Conservation (phyloP, 768 basidiomycete genomes). For the Mycena filopes region DNA sequence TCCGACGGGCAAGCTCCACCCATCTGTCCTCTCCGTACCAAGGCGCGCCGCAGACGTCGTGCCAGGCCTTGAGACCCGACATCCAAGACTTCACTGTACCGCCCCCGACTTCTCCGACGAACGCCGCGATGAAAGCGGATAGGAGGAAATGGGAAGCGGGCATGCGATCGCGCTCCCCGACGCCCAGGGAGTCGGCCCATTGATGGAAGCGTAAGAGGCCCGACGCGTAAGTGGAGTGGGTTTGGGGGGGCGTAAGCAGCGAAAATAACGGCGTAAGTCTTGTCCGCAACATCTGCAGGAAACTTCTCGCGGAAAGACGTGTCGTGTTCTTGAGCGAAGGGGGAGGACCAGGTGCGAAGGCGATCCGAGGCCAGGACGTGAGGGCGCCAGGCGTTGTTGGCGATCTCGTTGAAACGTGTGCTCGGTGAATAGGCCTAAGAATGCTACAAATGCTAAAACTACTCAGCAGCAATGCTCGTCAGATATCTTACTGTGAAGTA, state of each 20-base stretch:
- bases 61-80: slow-evolving; percentile 49
- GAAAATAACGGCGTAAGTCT: slow-evolving; percentile 10
- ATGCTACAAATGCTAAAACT: too few relatives aligned
- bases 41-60: slow-evolving; percentile 44
- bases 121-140: slow-evolving; percentile 38
- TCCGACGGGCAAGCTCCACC: slow-evolving; percentile 29
- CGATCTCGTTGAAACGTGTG: too few relatives aligned
- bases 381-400: too few relatives aligned
- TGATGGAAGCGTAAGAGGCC: slow-evolving; percentile 43
- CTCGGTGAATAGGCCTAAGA: too few relatives aligned
- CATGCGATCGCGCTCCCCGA: slow-evolving; percentile 44
- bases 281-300: slow-evolving; percentile 22
- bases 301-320: slow-evolving; percentile 2
- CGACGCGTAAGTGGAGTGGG: background rate
- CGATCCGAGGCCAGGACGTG: too few relatives aligned
- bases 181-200: slow-evolving; percentile 45
- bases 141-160: slow-evolving; percentile 46
- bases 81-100: slow-evolving; percentile 47
- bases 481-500: too few relatives aligned
- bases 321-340: background rate
- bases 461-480: too few relatives aligned
- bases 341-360: too few relatives aligned
- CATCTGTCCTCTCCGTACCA: slow-evolving; percentile 47
- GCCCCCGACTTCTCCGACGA: slow-evolving; percentile 24
- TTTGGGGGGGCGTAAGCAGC: background rate